Percentiles rank a stretch among this genome's conserved stretches.
phyloP scores from a whole-genome alignment of 345 rosid genomes.

The Linum tenue region DNA sequence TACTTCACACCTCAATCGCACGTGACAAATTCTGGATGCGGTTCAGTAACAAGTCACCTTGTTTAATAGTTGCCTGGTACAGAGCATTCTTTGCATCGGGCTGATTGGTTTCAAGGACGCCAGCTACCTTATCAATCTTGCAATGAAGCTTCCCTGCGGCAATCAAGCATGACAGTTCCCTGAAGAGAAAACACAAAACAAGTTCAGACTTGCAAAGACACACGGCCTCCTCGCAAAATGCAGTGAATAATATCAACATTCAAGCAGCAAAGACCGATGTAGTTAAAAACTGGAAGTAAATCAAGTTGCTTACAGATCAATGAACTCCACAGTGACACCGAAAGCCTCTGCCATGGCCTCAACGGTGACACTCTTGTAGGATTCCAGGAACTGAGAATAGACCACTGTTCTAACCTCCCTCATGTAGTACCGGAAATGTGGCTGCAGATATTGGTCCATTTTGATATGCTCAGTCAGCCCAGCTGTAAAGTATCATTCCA shows the following conservation, averaged over 20 bases:
- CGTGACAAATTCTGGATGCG: constrained; percentile 4
- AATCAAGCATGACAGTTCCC: too few relatives aligned
- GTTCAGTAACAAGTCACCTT: not conserved
- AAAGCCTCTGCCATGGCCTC: constrained; percentile 86
- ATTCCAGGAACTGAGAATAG: constrained; percentile 90
- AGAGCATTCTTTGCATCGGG: constrained; percentile 1
- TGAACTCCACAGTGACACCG: not conserved
- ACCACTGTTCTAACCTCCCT: constrained; percentile 89
- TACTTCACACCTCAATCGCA: not conserved
- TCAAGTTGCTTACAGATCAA: not conserved
- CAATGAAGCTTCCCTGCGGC: not conserved
- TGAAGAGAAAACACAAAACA: too few relatives aligned
- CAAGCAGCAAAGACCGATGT: not conserved
- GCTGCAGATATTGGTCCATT: constrained; percentile 78
- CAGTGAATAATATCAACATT: not conserved
- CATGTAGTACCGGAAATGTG: constrained; percentile 96
- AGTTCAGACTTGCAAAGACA: too few relatives aligned
- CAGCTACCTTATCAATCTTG: constrained; percentile 3
- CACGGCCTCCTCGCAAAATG: too few relatives aligned
- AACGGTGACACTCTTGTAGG: constrained; percentile 91
- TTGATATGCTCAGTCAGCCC: constrained; percentile 81
- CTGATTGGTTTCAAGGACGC: not conserved
- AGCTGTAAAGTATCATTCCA: constrained; percentile 35
- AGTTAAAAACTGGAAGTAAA: not conserved
- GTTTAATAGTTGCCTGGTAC: not conserved